Evolutionary conservation across 352 stramenopile genomes (phyloP).

Genomic region (Pythium aristosporum): DNA sequence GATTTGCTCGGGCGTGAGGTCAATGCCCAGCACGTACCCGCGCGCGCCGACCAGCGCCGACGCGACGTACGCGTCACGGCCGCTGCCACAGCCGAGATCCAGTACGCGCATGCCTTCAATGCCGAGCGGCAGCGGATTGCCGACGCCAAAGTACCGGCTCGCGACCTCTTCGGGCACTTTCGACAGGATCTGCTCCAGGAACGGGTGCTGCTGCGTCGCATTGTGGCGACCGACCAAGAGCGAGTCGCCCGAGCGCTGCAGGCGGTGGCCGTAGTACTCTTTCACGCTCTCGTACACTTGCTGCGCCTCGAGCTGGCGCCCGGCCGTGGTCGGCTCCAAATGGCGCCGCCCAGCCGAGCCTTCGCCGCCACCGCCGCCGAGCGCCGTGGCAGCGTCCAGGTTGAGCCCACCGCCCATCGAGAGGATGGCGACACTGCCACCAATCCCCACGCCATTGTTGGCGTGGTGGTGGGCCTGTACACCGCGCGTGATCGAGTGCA

Average conservation of each 20-base stretch:
- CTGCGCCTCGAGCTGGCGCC: conserved; percentile 25
- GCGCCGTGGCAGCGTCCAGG: conserved; percentile 22
- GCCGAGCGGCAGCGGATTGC: conserved; percentile 70
- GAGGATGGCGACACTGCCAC: background rate
- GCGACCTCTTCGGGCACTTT: conserved; percentile 70
- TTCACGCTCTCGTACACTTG: conserved; percentile 37
- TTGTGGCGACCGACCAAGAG: conserved; percentile 69
- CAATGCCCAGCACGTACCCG: conserved; percentile 85
- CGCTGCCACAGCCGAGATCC: conserved; percentile 86
- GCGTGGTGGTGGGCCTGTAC: background rate
- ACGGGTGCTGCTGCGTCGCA: conserved; percentile 27
- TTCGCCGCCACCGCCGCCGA: conserved; percentile 21
- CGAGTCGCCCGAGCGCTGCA: conserved; percentile 56
- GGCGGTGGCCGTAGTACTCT: conserved; percentile 42
- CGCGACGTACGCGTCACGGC: conserved; percentile 88
- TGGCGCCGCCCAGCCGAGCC: conserved; percentile 27
- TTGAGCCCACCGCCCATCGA: conserved; percentile 10
- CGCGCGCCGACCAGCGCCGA: conserved; percentile 75
- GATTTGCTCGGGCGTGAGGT: conserved; percentile 91
- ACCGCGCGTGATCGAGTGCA: conserved; percentile 27
- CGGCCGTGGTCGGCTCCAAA: conserved; percentile 27
- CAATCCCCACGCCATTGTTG: background rate
- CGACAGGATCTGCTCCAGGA: conserved; percentile 55
- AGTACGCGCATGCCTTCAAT: conserved; percentile 65
- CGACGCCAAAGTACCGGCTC: conserved; percentile 80